These are phyloP conservation scores for Prunus fruticosa DNA, from an alignment of 306 rosid species.

Conservation along the genomic window DNA sequence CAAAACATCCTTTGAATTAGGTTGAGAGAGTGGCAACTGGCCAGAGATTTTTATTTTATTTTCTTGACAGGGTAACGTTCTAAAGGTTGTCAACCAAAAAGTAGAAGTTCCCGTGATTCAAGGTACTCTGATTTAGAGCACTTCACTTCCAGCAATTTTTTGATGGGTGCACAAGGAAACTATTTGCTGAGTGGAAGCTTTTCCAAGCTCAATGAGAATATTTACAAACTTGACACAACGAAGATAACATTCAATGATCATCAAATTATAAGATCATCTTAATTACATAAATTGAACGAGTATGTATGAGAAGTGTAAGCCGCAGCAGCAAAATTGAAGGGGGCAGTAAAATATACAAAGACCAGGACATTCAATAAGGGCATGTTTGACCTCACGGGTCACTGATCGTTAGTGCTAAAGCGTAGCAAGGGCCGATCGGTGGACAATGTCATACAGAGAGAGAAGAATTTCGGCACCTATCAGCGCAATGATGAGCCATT, in stretches of 20 bases:
- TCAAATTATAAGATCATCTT: background rate
- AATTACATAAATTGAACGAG: background rate
- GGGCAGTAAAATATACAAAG: background rate
- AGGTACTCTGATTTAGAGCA: too few species aligned
- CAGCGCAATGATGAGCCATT: constrained; percentile 92
- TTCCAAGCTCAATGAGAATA: background rate
- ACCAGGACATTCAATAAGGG: background rate
- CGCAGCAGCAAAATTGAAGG: background rate
- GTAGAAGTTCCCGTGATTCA: too few species aligned
- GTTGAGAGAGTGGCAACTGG: too few species aligned
- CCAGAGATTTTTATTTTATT: too few species aligned
- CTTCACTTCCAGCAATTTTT: too few species aligned
- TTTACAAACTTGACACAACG: background rate
- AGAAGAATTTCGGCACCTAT: constrained; percentile 93
- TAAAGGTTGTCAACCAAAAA: too few species aligned
- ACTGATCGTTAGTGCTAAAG: constrained; percentile 39
- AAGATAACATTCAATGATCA: background rate
- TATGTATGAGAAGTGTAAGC: background rate
- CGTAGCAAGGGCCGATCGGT: constrained; percentile 52
- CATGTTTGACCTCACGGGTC: background rate
- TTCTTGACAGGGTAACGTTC: too few species aligned
- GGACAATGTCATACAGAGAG: constrained; percentile 79
- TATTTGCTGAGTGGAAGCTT: too few species aligned
- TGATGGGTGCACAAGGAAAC: background rate
- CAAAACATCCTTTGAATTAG: too few species aligned